These are phyloP conservation scores for Zizania latifolia DNA, from an alignment of 176 grass and related monocot species.

Conservation along the genomic window DNA sequence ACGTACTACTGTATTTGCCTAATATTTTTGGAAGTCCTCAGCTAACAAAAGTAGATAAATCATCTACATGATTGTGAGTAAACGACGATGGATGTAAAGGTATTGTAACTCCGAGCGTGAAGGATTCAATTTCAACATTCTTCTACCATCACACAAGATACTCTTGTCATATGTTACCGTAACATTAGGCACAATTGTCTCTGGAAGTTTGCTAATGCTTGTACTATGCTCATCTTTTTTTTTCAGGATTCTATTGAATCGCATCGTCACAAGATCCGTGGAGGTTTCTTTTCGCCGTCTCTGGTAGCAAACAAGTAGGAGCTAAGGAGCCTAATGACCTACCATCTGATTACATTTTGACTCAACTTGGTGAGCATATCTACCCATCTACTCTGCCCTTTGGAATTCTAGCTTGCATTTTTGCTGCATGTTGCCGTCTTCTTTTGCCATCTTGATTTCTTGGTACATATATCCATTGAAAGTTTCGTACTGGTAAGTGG, in stretches of 20 bases:
- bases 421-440: neutral
- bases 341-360: neutral
- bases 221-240: neutral
- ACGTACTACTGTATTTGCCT: neutral
- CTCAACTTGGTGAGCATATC: neutral
- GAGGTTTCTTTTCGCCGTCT: neutral
- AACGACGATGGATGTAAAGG: neutral
- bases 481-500: too few relatives aligned
- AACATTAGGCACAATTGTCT: neutral
- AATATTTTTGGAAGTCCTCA: neutral
- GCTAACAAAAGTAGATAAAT: neutral
- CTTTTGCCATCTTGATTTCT: neutral
- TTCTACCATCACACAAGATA: neutral
- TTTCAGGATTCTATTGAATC: slow-evolving; percentile 11
- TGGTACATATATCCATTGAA: neutral
- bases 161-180: neutral
- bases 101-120: neutral
- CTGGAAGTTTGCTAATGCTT: neutral
- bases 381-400: neutral
- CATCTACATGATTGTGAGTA: neutral
- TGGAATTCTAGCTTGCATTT: neutral
- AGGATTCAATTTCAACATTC: neutral
- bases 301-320: slow-evolving; percentile 10
- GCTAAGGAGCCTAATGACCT: neutral
- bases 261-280: slow-evolving; percentile 19